A percentile compares a stretch with the other conserved stretches of the same genome.
Conservation (phyloP, 371 early-diverging fungal genomes). For the Parasitella parasitica region DNA sequence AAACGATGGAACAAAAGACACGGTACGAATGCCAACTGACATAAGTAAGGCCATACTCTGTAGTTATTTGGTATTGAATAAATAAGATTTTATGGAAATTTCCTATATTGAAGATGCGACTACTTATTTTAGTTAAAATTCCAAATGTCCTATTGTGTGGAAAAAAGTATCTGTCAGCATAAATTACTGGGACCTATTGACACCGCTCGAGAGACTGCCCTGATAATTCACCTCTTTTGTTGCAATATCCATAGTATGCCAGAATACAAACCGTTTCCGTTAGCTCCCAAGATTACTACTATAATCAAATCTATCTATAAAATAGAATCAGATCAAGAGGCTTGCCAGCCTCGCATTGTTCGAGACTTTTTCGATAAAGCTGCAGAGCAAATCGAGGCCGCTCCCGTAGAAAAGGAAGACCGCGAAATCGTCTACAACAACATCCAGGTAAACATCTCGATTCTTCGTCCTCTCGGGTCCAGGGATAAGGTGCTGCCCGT, state of each 20-base stretch:
- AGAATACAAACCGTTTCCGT: constrained; percentile 3
- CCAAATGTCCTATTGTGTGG: no score
- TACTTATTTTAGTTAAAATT: no score
- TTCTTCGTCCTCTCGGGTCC: constrained; percentile 11
- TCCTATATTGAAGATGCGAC: no score
- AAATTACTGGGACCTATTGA: neutral
- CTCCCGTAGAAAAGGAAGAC: constrained; percentile 10
- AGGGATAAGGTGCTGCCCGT: constrained; percentile 12
- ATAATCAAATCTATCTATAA: neutral
- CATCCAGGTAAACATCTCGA: constrained; percentile 8
- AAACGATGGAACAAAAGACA: no score
- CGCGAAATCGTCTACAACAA: neutral
- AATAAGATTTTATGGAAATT: no score
- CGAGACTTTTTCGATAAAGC: neutral
- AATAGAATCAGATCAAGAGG: constrained; percentile 5
- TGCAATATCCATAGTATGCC: neutral
- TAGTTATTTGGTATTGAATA: no score
- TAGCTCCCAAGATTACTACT: neutral
- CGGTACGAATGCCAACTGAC: no score
- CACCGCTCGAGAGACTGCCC: neutral
- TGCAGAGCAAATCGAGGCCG: neutral
- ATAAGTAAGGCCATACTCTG: no score
- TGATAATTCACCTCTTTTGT: neutral
- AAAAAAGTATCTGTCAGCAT: neutral
- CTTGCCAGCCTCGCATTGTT: neutral